Conservation (phyloP, 2,329 filamentous ascomycete genomes). For the Phialemonium atrogriseum region DNA sequence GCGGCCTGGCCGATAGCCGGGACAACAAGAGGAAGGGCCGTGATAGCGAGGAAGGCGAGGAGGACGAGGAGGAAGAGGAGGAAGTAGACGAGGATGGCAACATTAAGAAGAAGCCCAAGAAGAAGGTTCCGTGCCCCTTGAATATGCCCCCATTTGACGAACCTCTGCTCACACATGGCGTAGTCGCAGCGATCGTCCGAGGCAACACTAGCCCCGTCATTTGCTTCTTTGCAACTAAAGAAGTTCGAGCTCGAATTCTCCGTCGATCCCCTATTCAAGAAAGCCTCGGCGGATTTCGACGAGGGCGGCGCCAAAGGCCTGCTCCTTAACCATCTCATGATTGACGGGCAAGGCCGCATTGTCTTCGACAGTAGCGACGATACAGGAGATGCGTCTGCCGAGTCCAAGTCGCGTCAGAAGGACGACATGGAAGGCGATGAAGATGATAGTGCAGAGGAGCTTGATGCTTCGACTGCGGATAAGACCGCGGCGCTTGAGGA, state of each 20-base stretch:
- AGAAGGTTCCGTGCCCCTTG: conserved; percentile 48
- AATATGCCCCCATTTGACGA: conserved; percentile 1
- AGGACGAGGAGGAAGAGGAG: conserved; percentile 58
- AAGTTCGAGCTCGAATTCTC: conserved; percentile 97
- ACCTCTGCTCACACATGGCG: neutral
- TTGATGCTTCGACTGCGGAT: conserved; percentile 22
- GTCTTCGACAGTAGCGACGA: conserved; percentile 99
- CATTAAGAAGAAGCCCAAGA: conserved; percentile 55
- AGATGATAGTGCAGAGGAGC: conserved; percentile 29
- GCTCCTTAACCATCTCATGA: conserved; percentile 91
- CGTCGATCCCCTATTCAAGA: conserved; percentile 98
- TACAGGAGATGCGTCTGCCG: conserved; percentile 41
- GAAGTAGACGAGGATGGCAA: conserved; percentile 41
- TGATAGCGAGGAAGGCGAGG: conserved; percentile 56
- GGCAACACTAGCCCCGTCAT: conserved; percentile 84
- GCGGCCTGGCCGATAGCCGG: conserved; percentile 82
- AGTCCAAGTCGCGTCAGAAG: conserved; percentile 27
- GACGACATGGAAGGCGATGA: conserved; percentile 27
- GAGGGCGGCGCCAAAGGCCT: conserved; percentile 95
- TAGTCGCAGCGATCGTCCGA: conserved; percentile 66
- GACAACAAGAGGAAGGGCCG: conserved; percentile 64
- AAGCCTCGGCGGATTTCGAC: conserved; percentile 95
- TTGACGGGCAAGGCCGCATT: conserved; percentile 84
- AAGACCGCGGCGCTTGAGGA: conserved; percentile 18
- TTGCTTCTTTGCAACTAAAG: conserved; percentile 82